Evolutionary conservation across 768 basidiomycete species (phyloP).

Genomic region (Boletus sp.): DNA sequence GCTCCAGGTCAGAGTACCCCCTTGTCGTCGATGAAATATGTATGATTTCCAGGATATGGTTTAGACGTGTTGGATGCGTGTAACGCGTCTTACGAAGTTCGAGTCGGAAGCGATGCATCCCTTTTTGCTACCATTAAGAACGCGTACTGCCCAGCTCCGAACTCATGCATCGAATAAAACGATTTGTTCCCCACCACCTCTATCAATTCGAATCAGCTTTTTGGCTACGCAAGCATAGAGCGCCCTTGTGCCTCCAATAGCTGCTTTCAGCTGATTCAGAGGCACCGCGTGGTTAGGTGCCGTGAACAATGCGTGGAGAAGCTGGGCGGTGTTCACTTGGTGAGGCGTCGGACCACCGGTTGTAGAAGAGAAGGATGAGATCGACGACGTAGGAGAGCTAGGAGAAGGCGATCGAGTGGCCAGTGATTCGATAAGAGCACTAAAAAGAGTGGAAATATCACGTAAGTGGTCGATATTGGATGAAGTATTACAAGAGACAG

Average conservation of each 20-base stretch:
- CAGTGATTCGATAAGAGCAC: conserved; percentile 57
- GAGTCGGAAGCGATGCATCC: neutral
- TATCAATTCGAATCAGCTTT: conserved; percentile 71
- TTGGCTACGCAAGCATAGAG: conserved; percentile 82
- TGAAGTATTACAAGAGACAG: neutral
- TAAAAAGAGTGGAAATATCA: conserved; percentile 26
- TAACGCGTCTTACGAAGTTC: neutral
- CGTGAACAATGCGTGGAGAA: conserved; percentile 59
- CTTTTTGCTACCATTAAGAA: neutral
- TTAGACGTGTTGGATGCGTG: neutral
- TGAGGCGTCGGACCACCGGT: conserved; percentile 54
- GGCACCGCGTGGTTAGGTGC: conserved; percentile 57
- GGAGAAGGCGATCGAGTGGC: conserved; percentile 50
- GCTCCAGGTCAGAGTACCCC: too few species aligned
- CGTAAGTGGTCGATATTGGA: neutral
- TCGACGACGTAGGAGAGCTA: conserved; percentile 56
- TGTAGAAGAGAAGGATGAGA: conserved; percentile 44
- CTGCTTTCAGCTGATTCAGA: conserved; percentile 60
- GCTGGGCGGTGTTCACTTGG: conserved; percentile 68
- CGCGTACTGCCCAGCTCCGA: neutral
- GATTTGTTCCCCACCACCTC: conserved; percentile 70
- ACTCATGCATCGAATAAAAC: conserved; percentile 61
- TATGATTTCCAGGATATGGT: neutral
- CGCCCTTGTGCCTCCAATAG: conserved; percentile 58
- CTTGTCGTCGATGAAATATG: too few species aligned